phyloP scores from a whole-genome alignment of 2,329 filamentous ascomycete genomes.

The Neocucurbitaria cava region DNA sequence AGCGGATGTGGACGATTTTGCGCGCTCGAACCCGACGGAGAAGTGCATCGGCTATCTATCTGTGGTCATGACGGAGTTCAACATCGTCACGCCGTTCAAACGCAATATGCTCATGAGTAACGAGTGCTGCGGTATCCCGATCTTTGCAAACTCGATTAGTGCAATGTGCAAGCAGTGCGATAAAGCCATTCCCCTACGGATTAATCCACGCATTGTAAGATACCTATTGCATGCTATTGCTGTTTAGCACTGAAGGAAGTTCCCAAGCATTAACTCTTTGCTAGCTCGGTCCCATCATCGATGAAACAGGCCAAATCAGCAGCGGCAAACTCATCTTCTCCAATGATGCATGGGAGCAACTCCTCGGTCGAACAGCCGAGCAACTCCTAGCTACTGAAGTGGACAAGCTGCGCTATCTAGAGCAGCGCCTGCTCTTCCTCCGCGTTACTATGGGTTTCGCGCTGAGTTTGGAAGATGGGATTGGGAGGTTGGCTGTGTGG shows the following conservation, averaged over 20 bases:
- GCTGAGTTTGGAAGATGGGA: slow-evolving; percentile 52
- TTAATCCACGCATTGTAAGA: slow-evolving; percentile 55
- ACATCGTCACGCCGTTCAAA: slow-evolving; percentile 49
- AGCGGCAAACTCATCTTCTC: slow-evolving; percentile 63
- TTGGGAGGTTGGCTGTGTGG: slow-evolving; percentile 43
- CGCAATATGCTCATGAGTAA: slow-evolving; percentile 55
- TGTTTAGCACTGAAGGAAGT: too few species aligned
- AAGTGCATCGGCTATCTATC: slow-evolving; percentile 54
- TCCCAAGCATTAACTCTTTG: too few species aligned
- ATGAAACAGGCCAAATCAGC: slow-evolving; percentile 64
- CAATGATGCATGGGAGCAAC: slow-evolving; percentile 59
- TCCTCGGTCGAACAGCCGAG: slow-evolving; percentile 55
- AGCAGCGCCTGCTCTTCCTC: slow-evolving; percentile 60
- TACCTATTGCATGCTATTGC: too few species aligned
- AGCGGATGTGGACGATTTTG: slow-evolving; percentile 54
- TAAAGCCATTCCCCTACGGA: slow-evolving; percentile 40
- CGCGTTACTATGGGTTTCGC: slow-evolving; percentile 64
- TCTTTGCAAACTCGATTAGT: slow-evolving; percentile 59
- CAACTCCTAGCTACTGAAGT: slow-evolving; percentile 52
- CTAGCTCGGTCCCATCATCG: slow-evolving; percentile 54
- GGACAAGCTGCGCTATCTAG: slow-evolving; percentile 56
- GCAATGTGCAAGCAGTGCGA: slow-evolving; percentile 53
- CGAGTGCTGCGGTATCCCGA: slow-evolving; percentile 60
- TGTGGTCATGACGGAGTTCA: slow-evolving; percentile 52
- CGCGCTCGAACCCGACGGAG: slow-evolving; percentile 34